Conservation (phyloP, 1,139 yeast species). For the Candida sanyaensis region DNA sequence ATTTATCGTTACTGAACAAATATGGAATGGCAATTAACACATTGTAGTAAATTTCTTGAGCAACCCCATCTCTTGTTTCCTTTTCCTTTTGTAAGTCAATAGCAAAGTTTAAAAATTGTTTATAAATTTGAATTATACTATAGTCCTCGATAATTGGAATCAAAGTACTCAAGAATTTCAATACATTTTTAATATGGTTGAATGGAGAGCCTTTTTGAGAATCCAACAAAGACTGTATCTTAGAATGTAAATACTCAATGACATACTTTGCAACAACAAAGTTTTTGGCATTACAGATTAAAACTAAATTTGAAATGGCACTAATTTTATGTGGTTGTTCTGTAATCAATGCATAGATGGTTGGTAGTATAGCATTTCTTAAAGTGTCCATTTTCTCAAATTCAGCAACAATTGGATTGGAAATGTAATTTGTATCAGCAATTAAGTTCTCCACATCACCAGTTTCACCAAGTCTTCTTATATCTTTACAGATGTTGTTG, state of each 20-base stretch:
- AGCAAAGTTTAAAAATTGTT: slow-evolving; percentile 56
- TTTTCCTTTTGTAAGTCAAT: slow-evolving; percentile 51
- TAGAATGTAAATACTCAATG: slow-evolving; percentile 67
- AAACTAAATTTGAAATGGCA: slow-evolving; percentile 67
- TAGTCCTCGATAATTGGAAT: slow-evolving; percentile 60
- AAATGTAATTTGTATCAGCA: slow-evolving; percentile 67
- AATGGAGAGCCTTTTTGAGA: slow-evolving; percentile 36
- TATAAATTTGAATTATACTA: slow-evolving; percentile 52
- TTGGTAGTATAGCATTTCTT: slow-evolving; percentile 59
- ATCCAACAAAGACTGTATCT: slow-evolving; percentile 57
- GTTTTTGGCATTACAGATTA: slow-evolving; percentile 67
- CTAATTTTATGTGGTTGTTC: slow-evolving; percentile 93
- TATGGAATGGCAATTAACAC: slow-evolving; percentile 72
- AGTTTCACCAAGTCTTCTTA: slow-evolving; percentile 67
- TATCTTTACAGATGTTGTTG: slow-evolving; percentile 52
- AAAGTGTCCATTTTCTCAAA: slow-evolving; percentile 67
- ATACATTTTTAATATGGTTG: slow-evolving; percentile 67
- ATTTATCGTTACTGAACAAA: slow-evolving; percentile 49
- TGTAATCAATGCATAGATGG: slow-evolving; percentile 65
- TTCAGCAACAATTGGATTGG: slow-evolving; percentile 67
- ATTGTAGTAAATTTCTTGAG: slow-evolving; percentile 69
- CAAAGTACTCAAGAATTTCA: slow-evolving; percentile 70
- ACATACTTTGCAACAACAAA: slow-evolving; percentile 69
- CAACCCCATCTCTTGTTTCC: slow-evolving; percentile 53
- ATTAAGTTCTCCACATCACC: slow-evolving; percentile 51